Conservation (phyloP, 306 rosid species). For the Betula pendula region DNA sequence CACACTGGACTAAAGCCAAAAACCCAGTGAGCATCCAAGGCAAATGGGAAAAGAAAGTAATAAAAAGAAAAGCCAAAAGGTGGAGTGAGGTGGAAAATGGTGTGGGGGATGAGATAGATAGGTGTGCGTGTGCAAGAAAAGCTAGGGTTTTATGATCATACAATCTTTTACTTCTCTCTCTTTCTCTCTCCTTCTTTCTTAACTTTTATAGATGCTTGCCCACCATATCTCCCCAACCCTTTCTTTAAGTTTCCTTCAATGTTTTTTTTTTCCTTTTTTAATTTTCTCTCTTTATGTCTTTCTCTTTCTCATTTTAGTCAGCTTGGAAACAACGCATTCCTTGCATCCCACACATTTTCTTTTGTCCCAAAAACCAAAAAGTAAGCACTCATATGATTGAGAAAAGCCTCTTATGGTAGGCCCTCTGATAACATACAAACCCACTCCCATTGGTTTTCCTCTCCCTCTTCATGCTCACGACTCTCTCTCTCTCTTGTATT, state of each 20-base stretch:
- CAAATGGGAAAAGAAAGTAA: conserved; percentile 47
- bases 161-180: conserved; percentile 42
- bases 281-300: conserved; percentile 3
- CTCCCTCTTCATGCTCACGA: conserved; percentile 27
- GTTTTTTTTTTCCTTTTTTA: conserved; percentile 4
- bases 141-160: conserved; percentile 45
- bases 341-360: conserved; percentile 55
- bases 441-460: conserved; percentile 29
- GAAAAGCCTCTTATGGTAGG: conserved; percentile 52
- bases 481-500: conserved; percentile 28
- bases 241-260: conserved; percentile 31
- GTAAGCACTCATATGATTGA: conserved; percentile 64
- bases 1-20: conserved; percentile 18
- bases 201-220: conserved; percentile 63
- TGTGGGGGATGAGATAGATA: conserved; percentile 36
- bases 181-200: conserved; percentile 27
- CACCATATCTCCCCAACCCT: conserved; percentile 54
- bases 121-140: conserved; percentile 48
- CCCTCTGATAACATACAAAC: conserved; percentile 46
- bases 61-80: conserved; percentile 41
- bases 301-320: conserved; percentile 37
- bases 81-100: conserved; percentile 41
- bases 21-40: conserved; percentile 58
- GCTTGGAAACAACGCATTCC: conserved; percentile 82
- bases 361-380: conserved; percentile 49